Percentiles rank a stretch among this genome's conserved stretches.
These are phyloP conservation scores for Phytopythium kandeliae DNA, from an alignment of 352 stramenopile species.

Conservation along the genomic window DNA sequence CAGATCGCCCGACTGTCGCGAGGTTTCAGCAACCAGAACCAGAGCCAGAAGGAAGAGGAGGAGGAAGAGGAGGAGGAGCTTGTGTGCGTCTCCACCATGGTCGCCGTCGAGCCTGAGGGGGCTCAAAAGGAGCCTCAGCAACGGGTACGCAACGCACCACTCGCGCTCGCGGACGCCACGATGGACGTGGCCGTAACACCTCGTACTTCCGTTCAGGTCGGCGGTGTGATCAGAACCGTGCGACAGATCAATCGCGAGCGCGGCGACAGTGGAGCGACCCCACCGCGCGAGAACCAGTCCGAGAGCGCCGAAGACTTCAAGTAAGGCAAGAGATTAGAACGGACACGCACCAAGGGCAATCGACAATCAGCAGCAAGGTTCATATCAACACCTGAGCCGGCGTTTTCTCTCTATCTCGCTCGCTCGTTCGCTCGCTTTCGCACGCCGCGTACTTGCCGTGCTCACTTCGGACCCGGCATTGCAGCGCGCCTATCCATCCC, in stretches of 20 bases:
- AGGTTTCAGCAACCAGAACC: slow-evolving; percentile 18
- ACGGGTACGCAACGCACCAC: slow-evolving; percentile 8
- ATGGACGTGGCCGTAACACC: not conserved
- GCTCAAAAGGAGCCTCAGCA: slow-evolving; percentile 17
- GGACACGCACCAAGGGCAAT: too few species aligned
- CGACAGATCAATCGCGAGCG: slow-evolving; percentile 20
- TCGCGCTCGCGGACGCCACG: not conserved
- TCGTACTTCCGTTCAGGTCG: not conserved
- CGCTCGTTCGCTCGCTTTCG: not conserved
- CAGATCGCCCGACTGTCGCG: not conserved
- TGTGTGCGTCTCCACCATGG: slow-evolving; percentile 69
- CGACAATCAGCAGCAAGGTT: not conserved
- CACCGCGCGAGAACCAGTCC: slow-evolving; percentile 20
- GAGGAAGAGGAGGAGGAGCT: slow-evolving; percentile 60
- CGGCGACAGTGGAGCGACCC: not conserved
- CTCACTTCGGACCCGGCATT: not conserved
- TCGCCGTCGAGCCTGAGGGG: slow-evolving; percentile 23
- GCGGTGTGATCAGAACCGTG: slow-evolving; percentile 27
- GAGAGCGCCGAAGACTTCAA: slow-evolving; percentile 6
- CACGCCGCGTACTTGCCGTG: not conserved
- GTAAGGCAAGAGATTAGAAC: not conserved
- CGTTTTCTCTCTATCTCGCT: not conserved
- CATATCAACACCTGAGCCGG: not conserved
- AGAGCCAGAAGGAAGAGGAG: slow-evolving; percentile 21
- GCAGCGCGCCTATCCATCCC: not conserved